Evolutionary conservation across 1,284 basidiomycete species (phyloP), one percentile per base, ranked within the genome.

Genomic region (Phylloboletellus chloephorus): DNA sequence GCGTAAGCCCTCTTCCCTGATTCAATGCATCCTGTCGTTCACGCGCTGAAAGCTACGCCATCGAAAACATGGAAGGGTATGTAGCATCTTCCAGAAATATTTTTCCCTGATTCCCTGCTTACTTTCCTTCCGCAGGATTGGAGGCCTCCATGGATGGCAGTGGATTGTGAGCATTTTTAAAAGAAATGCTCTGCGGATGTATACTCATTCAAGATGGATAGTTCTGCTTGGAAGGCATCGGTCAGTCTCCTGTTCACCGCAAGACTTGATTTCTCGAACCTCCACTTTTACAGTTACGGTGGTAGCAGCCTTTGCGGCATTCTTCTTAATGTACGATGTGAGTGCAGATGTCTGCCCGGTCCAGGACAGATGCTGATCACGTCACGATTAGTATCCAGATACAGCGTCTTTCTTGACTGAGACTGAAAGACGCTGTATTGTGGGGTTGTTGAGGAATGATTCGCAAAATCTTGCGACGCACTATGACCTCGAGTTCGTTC

Each of bases 291-390:
- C 31, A 60, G 67, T 62, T 15, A 64, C 67, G 9, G 64, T 72
- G 6, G 45, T 71, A 16, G 24, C 68, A 6, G 60, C 71, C 7
- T 28, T 58, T 9, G 44, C 44, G 0, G 61, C 68, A 17, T 73
- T 66, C 57, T 68, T 67, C 52, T 53, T 68, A 48, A 66, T 71
- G 52, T 53, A 67, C 45, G 75, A 78, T 54, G 66, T 69, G 24
- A 15, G 67, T 26, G 7, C 7, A 16, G 30, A 21, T 15, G 4
- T 28, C 20, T 31, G 33, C 7, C 31, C 3, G 3, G 17, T 13
- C 24, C 16, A 15, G 13, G 28, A 13, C 28, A 20, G 13, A 26
- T 37, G 17, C 33, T 46, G 1, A 54, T 29, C 6, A 8, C 9
- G 8, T 12, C 3, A 9, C 39, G 16, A 23, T 5, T 41, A 73